Evolutionary conservation across 495 filamentous ascomycete genomes (phyloP), one percentile per base, ranked within the genome.

Genomic region (Ramalina peruviana): DNA sequence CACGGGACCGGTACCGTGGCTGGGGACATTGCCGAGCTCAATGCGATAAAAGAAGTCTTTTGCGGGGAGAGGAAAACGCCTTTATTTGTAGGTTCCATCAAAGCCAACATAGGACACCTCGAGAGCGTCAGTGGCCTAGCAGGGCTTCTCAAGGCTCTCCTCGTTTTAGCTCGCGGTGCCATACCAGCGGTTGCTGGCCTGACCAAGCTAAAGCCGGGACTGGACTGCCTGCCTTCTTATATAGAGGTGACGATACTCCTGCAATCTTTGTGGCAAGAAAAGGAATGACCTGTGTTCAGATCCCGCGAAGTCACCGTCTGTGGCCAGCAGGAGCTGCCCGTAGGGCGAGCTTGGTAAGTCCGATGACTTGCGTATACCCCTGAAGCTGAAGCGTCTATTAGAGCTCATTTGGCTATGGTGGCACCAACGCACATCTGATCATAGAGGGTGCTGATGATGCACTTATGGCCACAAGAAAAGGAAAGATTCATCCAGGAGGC

Each of bases 371-470:
- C 23, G 0, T 25, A 6, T 25, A 2, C 4, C 4, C 1, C 0
- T 4, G 23, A 25, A 25, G 23, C 23, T 25, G 23, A 25, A 25
- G 0, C 23, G 4, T 25, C 23, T 76, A 72, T 48, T 69, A 82
- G n/a, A 80, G 79, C 57, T 74, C 71, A 3, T 82, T 81, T 43
- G 76, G 76, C 0, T 79, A 75, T 54, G 78, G 78, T 20, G 76
- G 77, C 42, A 65, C 71, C 16, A 80, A 82, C 54, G 69, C 71
- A 6, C 72, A 78, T 47, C 72, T 62, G 16, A 75, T 79, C 36
- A 13, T 78, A 7, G 72, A 79, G 1, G 49, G 49, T 6, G 33
- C 48, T 25, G 9, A 3, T 20, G 21, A 30, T 30, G 23, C 48
- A 30, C 39, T 17, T 7, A 16, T 37, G 23, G 21, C 38, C 38